Evolutionary conservation across 352 stramenopile genomes (phyloP), one percentile per base, ranked within the genome.

Genomic region (Globisporangium megalacanthum): DNA sequence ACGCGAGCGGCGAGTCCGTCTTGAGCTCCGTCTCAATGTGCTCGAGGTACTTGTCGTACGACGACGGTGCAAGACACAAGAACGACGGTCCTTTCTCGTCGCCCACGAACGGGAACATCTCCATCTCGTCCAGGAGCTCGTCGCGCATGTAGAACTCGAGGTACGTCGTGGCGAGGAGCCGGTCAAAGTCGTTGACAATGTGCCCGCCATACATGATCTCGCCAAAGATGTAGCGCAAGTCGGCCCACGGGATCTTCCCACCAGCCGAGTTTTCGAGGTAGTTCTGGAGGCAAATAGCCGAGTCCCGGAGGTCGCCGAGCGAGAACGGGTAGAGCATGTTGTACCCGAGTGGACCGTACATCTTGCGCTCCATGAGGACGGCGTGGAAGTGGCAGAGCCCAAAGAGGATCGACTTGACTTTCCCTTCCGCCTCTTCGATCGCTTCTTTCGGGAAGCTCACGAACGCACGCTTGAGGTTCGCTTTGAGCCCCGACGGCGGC

Each of bases 321-420:
- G 89, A 97, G 71, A 99, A 99, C 6, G 95, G 95, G 64, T 99
- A 99, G 75, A 97, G 98, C 94, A 99, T 99, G 65, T 99, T 99
- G 78, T 97, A 99, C n/a, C 96, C 96, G 56, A 98, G 92, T 14
- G 95, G 91, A 4, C 96, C 96, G 67, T 98, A 99, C 76, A 97
- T 96, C 69, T 99, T 99, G 36, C 96, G 85, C 69, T 99, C 96
- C 89, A 98, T 98, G 54, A 99, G 89, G 52, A 98, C 83, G 11
- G 95, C 94, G 66, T 99, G 96, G 72, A 98, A 99, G 75, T 98
- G 88, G 72, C 96, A 98, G 3, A 99, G 73, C 0, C 94, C 96
- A 71, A 99, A 99, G 22, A 99, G 70, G 65, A 99, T 98, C 45
- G 89, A 96, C 69, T 98, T 98, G 54, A 94, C 94, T 71, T 98